Base-by-base conservation (phyloP, 371 early-diverging fungal species). In the Blakeslea trispora region DNA sequence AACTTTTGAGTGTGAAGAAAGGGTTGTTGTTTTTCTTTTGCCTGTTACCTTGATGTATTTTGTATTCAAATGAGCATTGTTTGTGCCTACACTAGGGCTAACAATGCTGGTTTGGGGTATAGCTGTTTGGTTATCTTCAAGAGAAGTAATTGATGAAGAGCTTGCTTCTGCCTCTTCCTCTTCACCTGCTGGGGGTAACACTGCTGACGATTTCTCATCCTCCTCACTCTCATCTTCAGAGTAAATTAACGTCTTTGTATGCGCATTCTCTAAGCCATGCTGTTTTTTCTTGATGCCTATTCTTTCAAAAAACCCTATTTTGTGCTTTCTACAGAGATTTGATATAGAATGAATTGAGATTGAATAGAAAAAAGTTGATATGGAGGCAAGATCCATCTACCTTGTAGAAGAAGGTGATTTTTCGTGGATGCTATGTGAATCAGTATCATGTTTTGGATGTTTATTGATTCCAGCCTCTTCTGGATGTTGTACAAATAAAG, bases 271-370 rank as follows among this genome's bases (percentile, higher is more conserved):
- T 39, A 43, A 28, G 5, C 39, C 19, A 19, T 47, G 31, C 32
- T 57, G 57, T 43, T 63, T 63, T 49, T 39, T 52, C 11, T 37
- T 37, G 2, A 37, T 37, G 37, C 58, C 54, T 5, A 63, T 47
- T 48, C 58, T n/a, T 43, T 63, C 54, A 40, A 63, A 63, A 49
- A 63, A 63, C 28, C 57, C 37, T 35, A 35, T 54, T 53, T 54
- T 59, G 44, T n/a, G n/a, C 15, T 46, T 28, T 24, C 28, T 46
- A 37, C 14, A 37, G 11, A 28, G 3, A 28, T 28, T 5, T 7
- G 7, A 28, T 3, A 28, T 28, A 28, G n/a, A n/a, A n/a, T n/a
- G n/a, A n/a, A n/a, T n/a, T n/a, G n/a, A n/a, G n/a, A n/a, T n/a
- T n/a, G n/a, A 28, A 28, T 7, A 28, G 7, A 28, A 28, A 28